Evolutionary conservation across 176 grass and related monocot genomes (phyloP).

Genomic region (Bromus sterilis): DNA sequence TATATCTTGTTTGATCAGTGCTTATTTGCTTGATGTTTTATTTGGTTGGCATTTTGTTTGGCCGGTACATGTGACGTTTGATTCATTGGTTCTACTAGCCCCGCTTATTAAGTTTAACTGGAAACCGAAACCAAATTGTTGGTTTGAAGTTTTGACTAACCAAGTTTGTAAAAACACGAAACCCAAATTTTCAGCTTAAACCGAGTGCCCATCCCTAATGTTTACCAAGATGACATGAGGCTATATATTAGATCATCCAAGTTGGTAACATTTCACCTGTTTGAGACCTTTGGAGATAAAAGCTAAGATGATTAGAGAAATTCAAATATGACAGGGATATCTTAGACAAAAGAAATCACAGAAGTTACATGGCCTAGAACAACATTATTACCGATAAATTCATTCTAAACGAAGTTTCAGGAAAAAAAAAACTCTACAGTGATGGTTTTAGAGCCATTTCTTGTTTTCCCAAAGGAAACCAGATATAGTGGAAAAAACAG

Average conservation of each 20-base stretch:
- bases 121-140: no score
- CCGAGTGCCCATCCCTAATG: no score
- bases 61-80: no score
- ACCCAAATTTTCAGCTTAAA: no score
- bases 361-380: no score
- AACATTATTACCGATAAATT: not conserved
- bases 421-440: not conserved
- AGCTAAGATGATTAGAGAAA: slow-evolving; percentile 1
- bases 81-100: no score
- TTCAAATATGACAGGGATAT: not conserved
- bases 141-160: no score
- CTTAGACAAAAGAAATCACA: not conserved
- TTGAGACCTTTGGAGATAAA: slow-evolving; percentile 1
- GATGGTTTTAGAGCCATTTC: not conserved
- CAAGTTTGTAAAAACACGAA: no score
- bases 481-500: not conserved
- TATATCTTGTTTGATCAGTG: no score
- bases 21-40: no score
- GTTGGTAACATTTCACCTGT: not conserved
- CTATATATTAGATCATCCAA: not conserved
- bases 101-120: no score
- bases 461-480: not conserved
- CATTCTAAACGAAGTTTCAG: not conserved
- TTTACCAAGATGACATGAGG: slow-evolving; percentile 3
- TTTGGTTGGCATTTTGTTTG: no score